Conservation (phyloP, 345 rosid genomes). For the Eucalyptus erythrocorys region DNA sequence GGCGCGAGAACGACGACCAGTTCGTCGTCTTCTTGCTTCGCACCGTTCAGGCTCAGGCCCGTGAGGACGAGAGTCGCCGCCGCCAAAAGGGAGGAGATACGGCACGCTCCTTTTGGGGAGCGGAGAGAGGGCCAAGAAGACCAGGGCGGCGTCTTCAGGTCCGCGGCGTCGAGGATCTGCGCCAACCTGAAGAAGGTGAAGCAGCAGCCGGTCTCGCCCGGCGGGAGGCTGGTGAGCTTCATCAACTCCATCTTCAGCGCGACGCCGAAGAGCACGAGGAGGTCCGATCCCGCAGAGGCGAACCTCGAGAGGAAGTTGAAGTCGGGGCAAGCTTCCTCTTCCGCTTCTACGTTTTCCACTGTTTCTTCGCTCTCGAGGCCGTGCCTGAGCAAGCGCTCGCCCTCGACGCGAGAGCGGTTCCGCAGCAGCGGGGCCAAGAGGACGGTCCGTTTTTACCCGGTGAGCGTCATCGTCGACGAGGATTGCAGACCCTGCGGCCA, state of each 20-base stretch:
- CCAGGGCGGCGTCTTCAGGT: conserved; percentile 17
- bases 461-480: conserved; percentile 48
- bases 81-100: conserved; percentile 1
- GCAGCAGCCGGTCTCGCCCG: conserved; percentile 86
- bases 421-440: conserved; percentile 47
- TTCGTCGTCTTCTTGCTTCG: conserved; percentile 25
- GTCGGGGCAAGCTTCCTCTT: conserved; percentile 20
- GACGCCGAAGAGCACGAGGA: conserved; percentile 11
- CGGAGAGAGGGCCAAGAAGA: conserved; percentile 7
- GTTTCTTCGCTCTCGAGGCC: conserved; percentile 72
- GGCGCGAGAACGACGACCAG: conserved; percentile 16
- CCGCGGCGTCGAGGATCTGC: conserved; percentile 40
- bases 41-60: conserved; percentile 24
- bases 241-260: conserved; percentile 51
- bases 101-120: conserved; percentile 16
- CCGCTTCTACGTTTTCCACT: conserved; percentile 44
- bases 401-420: conserved; percentile 33
- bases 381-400: conserved; percentile 50
- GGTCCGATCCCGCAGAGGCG: not conserved
- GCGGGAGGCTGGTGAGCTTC: conserved; percentile 49
- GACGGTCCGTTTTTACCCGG: conserved; percentile 61
- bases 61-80: conserved; percentile 28
- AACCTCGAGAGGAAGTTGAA: conserved; percentile 9
- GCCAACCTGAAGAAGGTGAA: conserved; percentile 43
- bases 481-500: conserved; percentile 41